Evolutionary conservation across 176 grass and related monocot species (phyloP).

Genomic region (Raddia distichophylla): DNA sequence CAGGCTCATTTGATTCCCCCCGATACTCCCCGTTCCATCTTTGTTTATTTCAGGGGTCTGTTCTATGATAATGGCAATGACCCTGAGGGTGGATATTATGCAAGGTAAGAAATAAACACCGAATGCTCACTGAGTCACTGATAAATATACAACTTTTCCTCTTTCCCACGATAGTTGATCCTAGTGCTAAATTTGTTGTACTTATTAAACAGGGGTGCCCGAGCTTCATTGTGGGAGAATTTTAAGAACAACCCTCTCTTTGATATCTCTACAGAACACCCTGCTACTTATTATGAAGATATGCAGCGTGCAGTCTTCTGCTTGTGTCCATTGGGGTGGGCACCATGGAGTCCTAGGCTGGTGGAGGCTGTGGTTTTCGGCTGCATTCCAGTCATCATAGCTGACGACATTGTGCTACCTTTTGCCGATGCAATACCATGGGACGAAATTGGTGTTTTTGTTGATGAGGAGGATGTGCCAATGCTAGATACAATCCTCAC

Average conservation of each 20-base stretch:
- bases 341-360: constrained; percentile 87
- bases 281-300: constrained; percentile 86
- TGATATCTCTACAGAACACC: constrained; percentile 85
- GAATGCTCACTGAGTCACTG: not conserved
- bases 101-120: constrained; percentile 49
- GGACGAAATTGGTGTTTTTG: constrained; percentile 91
- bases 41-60: constrained; percentile 81
- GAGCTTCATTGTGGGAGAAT: constrained; percentile 86
- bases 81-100: constrained; percentile 87
- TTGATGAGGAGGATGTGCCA: constrained; percentile 81
- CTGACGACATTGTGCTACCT: constrained; percentile 80
- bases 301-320: constrained; percentile 89
- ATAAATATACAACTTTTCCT: not conserved
- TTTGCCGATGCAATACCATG: constrained; percentile 91
- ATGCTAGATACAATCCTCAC: constrained; percentile 79
- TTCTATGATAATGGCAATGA: constrained; percentile 92
- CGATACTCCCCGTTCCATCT: constrained; percentile 77
- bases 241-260: constrained; percentile 96
- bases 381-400: constrained; percentile 95
- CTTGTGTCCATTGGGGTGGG: constrained; percentile 87
- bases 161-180: not conserved
- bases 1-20: constrained; percentile 77
- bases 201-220: constrained; percentile 58
- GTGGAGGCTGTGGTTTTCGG: constrained; percentile 86
- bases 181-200: constrained; percentile 1